phyloP scores from a whole-genome alignment of 2,329 filamentous ascomycete species.

The Alternaria sp. region DNA sequence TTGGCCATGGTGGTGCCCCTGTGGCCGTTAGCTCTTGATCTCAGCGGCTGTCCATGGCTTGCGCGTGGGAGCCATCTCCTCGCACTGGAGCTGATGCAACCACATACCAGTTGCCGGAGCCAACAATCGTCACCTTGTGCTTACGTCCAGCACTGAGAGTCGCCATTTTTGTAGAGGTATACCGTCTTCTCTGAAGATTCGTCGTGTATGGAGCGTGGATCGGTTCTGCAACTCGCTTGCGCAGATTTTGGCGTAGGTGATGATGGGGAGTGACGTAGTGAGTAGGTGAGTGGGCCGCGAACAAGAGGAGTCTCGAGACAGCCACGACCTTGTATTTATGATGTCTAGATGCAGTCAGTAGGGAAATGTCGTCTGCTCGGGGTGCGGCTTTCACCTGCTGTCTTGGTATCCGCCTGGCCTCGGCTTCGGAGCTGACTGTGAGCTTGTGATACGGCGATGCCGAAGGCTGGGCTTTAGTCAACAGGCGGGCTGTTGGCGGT shows the following conservation, averaged over 20 bases:
- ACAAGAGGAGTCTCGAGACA: constrained; percentile 16
- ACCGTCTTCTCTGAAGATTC: constrained; percentile 2
- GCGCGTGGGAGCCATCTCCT: not conserved
- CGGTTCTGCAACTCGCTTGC: constrained; percentile 8
- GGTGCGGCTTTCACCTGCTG: constrained; percentile 29
- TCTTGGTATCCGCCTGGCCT: constrained; percentile 31
- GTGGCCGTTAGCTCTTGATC: constrained; percentile 13
- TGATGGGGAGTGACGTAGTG: constrained; percentile 29
- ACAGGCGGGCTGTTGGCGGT: constrained; percentile 20
- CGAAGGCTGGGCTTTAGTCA: constrained; percentile 19
- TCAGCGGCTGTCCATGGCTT: not conserved
- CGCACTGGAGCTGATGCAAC: not conserved
- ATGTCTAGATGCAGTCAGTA: constrained; percentile 11
- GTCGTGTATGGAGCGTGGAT: constrained; percentile 10
- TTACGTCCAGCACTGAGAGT: constrained; percentile 65
- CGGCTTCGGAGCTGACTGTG: constrained; percentile 19
- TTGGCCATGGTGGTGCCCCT: constrained; percentile 98
- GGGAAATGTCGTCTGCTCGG: constrained; percentile 23
- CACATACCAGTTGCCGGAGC: constrained; percentile 91
- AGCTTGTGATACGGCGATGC: constrained; percentile 43
- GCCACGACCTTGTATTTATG: constrained; percentile 33
- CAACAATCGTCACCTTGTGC: constrained; percentile 92
- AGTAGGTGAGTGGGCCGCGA: constrained; percentile 16
- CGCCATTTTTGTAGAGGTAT: constrained; percentile 50
- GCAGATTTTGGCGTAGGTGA: constrained; percentile 16